phyloP scores from a whole-genome alignment of 768 basidiomycete species.

The Russula dissimulans region DNA sequence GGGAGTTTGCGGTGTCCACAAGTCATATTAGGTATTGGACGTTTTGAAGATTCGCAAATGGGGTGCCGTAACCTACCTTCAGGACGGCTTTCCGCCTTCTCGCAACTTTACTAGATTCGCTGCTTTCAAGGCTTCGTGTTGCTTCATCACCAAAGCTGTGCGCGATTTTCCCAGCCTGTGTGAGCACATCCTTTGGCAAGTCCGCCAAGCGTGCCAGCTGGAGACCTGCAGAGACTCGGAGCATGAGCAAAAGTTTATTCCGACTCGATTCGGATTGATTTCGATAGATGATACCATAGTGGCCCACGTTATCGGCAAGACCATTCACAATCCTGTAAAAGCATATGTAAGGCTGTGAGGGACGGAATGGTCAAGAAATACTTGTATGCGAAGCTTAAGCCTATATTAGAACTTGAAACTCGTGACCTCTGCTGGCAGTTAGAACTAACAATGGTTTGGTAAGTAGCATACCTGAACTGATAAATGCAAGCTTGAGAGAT shows the following conservation, averaged over 20 bases:
- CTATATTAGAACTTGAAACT: conserved; percentile 47
- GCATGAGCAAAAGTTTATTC: not conserved
- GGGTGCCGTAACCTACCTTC: conserved; percentile 35
- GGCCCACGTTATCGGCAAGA: conserved; percentile 45
- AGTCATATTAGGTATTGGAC: not conserved
- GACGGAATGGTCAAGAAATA: conserved; percentile 21
- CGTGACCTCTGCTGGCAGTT: conserved; percentile 38
- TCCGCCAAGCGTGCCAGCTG: conserved; percentile 85
- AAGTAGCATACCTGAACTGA: conserved; percentile 26
- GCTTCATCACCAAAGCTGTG: conserved; percentile 49
- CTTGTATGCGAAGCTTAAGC: conserved; percentile 76
- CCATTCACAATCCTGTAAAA: conserved; percentile 63
- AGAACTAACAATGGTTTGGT: not conserved
- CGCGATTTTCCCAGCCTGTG: conserved; percentile 54
- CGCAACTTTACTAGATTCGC: conserved; percentile 49
- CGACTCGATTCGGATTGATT: not conserved
- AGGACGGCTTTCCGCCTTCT: conserved; percentile 59
- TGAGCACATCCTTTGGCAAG: conserved; percentile 62
- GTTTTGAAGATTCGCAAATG: not conserved
- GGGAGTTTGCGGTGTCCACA: not conserved
- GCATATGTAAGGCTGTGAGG: not conserved
- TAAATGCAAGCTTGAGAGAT: conserved; percentile 57
- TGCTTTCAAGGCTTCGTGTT: conserved; percentile 47
- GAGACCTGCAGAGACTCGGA: conserved; percentile 45
- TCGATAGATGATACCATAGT: conserved; percentile 51